Percentiles rank a stretch among this genome's conserved stretches.
Conservation (phyloP, 192 early-diverging fungal species). For the Umbelopsis ramanniana region DNA sequence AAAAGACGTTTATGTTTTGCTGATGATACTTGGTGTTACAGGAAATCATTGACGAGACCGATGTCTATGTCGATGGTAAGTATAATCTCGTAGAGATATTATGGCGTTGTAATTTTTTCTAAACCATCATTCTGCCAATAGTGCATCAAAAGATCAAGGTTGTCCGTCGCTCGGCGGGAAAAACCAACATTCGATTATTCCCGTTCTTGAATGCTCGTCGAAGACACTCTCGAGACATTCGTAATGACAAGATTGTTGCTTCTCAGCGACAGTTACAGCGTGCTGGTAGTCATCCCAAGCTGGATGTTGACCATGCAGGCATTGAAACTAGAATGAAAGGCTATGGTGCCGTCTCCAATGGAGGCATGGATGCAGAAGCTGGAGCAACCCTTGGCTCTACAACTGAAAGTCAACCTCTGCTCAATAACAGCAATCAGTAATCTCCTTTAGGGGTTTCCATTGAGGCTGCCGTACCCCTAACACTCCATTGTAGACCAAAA, state of each 20-base stretch:
- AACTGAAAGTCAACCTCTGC: not conserved
- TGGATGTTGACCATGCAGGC: not conserved
- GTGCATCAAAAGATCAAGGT: slow-evolving; percentile 63
- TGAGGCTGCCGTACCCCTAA: not conserved
- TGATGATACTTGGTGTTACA: not conserved
- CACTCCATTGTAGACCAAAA: too few relatives aligned
- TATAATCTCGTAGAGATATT: not conserved
- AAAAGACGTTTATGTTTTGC: too few relatives aligned
- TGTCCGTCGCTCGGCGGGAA: slow-evolving; percentile 42
- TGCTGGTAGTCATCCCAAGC: not conserved
- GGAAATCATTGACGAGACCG: slow-evolving; percentile 81
- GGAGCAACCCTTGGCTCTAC: not conserved
- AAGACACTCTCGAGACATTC: not conserved
- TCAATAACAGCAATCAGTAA: slow-evolving; percentile 11
- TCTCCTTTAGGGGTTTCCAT: not conserved
- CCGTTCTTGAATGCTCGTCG: slow-evolving; percentile 31
- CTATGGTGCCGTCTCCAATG: slow-evolving; percentile 13
- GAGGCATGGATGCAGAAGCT: not conserved
- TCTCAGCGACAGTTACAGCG: not conserved
- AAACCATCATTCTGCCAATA: not conserved
- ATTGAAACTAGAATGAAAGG: slow-evolving; percentile 13
- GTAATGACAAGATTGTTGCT: slow-evolving; percentile 9
- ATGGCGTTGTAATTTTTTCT: not conserved
- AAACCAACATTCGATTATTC: slow-evolving; percentile 27
- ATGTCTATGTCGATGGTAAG: slow-evolving; percentile 47